These are phyloP conservation scores for Coniferiporia sulphurascens DNA, from an alignment of 1,284 basidiomycete genomes.

Conservation along the genomic window DNA sequence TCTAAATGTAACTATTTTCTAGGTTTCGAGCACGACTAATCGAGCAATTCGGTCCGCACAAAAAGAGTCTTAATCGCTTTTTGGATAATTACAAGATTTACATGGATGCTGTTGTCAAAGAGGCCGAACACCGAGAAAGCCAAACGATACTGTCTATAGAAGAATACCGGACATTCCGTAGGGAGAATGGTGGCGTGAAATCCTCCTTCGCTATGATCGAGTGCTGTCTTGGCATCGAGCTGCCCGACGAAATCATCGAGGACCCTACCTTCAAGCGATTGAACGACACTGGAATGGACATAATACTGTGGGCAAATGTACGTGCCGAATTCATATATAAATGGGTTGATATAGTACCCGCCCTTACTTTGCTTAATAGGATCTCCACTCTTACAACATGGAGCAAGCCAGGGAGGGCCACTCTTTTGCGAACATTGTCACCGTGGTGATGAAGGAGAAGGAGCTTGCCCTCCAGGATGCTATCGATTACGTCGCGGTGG, in stretches of 20 bases:
- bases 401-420: constrained; percentile 59
- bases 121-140: neutral
- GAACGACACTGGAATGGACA: constrained; percentile 5
- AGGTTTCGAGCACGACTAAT: constrained; percentile 7
- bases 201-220: constrained; percentile 17
- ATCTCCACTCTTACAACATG: constrained; percentile 68
- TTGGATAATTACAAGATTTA: neutral
- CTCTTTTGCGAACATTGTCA: constrained; percentile 45
- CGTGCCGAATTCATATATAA: neutral
- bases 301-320: constrained; percentile 11
- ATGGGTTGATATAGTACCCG: neutral
- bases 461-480: constrained; percentile 51
- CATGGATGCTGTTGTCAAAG: neutral
- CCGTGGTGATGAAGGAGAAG: constrained; percentile 56
- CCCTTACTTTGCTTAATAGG: constrained; percentile 34
- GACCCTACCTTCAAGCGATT: constrained; percentile 8
- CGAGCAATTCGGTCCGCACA: neutral
- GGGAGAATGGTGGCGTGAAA: constrained; percentile 12
- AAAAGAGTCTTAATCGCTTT: constrained; percentile 1
- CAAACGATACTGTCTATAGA: constrained; percentile 25
- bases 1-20: neutral
- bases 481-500: constrained; percentile 48
- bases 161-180: constrained; percentile 22
- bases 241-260: constrained; percentile 17
- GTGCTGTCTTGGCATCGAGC: constrained; percentile 7